phyloP scores from a whole-genome alignment of 2,329 filamentous ascomycete species.

The Allantophomopsis cytisporea region DNA sequence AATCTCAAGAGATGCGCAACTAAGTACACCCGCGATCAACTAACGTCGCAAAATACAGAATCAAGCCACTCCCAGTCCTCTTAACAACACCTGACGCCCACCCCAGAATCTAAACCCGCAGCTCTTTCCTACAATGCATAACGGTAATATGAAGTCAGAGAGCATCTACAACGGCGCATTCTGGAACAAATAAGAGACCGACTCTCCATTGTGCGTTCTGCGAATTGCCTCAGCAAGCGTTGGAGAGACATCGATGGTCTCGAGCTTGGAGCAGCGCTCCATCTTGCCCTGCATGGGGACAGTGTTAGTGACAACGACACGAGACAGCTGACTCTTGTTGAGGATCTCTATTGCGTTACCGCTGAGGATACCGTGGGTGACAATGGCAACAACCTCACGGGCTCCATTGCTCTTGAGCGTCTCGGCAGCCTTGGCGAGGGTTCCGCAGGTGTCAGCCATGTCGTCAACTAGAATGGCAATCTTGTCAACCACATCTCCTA shows the following conservation, averaged over 20 bases:
- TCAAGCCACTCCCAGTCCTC: too few species aligned
- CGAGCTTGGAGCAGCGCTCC: conserved; percentile 62
- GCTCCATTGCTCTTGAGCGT: conserved; percentile 82
- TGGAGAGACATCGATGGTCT: conserved; percentile 84
- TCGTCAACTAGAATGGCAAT: conserved; percentile 94
- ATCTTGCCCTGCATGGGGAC: conserved; percentile 73
- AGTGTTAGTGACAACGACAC: conserved; percentile 84
- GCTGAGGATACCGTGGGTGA: conserved; percentile 85
- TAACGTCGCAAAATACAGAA: too few species aligned
- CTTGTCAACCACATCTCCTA: conserved; percentile 83
- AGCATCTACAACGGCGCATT: conserved; percentile 33
- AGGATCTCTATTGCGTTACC: conserved; percentile 65
- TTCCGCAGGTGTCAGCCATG: conserved; percentile 95
- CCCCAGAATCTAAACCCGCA: too few species aligned
- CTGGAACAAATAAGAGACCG: conserved; percentile 55
- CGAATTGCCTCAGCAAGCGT: conserved; percentile 64
- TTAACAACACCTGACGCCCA: too few species aligned
- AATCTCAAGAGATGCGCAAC: too few species aligned
- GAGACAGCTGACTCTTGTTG: conserved; percentile 63
- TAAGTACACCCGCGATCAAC: too few species aligned
- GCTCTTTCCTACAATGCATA: too few species aligned
- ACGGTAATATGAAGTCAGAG: too few species aligned
- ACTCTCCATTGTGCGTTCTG: conserved; percentile 55
- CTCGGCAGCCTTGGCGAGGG: conserved; percentile 74
- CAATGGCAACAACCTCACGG: conserved; percentile 80